phyloP scores from a whole-genome alignment of 2,329 filamentous ascomycete species.

The Fusarium sp. region DNA sequence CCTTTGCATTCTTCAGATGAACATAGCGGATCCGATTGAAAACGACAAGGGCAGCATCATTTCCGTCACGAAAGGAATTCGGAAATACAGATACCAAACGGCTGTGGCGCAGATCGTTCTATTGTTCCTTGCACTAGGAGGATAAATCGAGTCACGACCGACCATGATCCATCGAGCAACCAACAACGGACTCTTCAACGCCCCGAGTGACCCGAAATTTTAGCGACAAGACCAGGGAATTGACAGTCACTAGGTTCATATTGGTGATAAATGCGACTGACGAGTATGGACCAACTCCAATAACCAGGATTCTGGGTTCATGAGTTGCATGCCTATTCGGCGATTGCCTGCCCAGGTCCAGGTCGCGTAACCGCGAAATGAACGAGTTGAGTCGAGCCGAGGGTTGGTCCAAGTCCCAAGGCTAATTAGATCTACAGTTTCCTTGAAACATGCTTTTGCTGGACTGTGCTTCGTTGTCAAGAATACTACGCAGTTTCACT shows the following conservation, averaged over 20 bases:
- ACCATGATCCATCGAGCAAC: not conserved
- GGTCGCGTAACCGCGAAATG: not conserved
- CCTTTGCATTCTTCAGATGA: slow-evolving; percentile 4
- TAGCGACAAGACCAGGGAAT: slow-evolving; percentile 7
- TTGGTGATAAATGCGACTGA: slow-evolving; percentile 3
- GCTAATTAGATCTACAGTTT: not conserved
- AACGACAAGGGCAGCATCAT: slow-evolving; percentile 1
- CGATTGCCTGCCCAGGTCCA: slow-evolving; percentile 16
- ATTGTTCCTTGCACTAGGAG: slow-evolving; percentile 9
- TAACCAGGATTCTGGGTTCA: slow-evolving; percentile 9
- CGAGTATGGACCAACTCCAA: slow-evolving; percentile 4
- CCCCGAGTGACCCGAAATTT: not conserved
- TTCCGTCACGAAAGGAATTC: slow-evolving; percentile 8
- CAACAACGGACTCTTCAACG: not conserved
- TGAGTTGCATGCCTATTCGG: slow-evolving; percentile 21
- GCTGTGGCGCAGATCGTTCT: slow-evolving; percentile 17
- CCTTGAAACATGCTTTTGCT: slow-evolving; percentile 9
- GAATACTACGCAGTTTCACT: not conserved
- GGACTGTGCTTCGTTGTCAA: not conserved
- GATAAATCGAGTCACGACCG: not conserved
- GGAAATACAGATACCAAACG: slow-evolving; percentile 20
- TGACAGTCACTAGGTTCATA: slow-evolving; percentile 11
- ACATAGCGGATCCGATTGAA: not conserved
- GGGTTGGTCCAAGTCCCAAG: not conserved
- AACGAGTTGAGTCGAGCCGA: not conserved